Evolutionary conservation across 331 rosid species (phyloP).

Genomic region (Phaseolus coccineus): DNA sequence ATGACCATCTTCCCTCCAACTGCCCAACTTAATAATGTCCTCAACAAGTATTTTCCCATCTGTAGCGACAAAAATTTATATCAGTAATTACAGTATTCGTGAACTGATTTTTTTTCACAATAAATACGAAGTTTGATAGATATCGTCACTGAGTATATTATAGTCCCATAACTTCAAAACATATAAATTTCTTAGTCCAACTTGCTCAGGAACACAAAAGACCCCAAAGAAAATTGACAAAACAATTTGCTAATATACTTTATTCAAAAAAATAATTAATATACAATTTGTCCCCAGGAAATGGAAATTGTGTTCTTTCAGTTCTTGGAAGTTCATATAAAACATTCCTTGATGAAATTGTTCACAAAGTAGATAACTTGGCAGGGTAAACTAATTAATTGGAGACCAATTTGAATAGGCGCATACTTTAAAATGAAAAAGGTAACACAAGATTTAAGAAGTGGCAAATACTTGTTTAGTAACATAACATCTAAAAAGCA

Average conservation of each 20-base stretch:
- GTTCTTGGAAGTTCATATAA: background rate
- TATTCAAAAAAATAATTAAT: background rate
- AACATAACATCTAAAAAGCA: background rate
- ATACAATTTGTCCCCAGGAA: background rate
- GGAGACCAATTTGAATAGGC: background rate
- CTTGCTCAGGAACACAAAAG: background rate
- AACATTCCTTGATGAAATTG: background rate
- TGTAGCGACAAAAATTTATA: constrained; percentile 46
- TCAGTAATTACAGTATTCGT: constrained; percentile 17
- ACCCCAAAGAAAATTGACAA: background rate
- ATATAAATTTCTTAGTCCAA: background rate
- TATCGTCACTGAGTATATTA: background rate
- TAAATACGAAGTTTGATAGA: background rate
- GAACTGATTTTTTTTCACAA: constrained; percentile 32
- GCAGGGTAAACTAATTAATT: background rate
- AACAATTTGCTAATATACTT: background rate
- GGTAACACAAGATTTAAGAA: background rate
- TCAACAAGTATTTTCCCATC: constrained; percentile 97
- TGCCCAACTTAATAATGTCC: constrained; percentile 88
- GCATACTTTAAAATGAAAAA: background rate
- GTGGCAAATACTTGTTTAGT: background rate
- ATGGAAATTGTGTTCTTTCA: background rate
- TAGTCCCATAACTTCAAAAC: background rate
- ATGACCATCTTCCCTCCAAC: constrained; percentile 73
- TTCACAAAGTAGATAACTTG: background rate